phyloP scores from a whole-genome alignment of 2,329 filamentous ascomycete species.

The Colletotrichum liaoningense region DNA sequence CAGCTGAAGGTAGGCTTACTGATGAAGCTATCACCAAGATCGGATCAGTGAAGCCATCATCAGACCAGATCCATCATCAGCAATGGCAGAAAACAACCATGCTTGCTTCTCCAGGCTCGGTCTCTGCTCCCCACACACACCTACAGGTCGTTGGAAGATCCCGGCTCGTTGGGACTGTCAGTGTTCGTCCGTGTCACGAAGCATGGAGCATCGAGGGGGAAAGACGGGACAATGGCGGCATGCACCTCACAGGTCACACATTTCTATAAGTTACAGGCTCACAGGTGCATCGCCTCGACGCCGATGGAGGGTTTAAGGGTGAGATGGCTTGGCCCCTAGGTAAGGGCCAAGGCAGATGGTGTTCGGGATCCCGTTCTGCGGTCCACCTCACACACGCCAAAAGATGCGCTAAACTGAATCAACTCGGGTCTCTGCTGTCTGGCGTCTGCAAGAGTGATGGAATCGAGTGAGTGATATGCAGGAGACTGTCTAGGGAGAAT shows the following conservation, averaged over 20 bases:
- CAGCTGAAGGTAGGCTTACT: background rate
- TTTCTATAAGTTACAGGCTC: background rate
- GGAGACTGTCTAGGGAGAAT: background rate
- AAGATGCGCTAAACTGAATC: conserved; percentile 21
- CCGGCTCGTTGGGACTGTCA: conserved; percentile 16
- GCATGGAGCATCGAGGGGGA: background rate
- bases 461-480: background rate
- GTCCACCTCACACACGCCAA: conserved; percentile 25
- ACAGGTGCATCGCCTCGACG: conserved; percentile 4
- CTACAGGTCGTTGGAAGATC: background rate
- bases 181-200: conserved; percentile 17
- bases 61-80: background rate
- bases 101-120: background rate
- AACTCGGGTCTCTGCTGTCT: background rate
- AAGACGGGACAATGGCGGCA: background rate
- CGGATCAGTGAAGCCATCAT: background rate
- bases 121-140: background rate
- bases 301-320: background rate
- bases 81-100: background rate
- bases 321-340: background rate
- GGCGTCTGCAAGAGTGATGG: conserved; percentile 11
- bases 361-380: conserved; percentile 12
- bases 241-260: background rate
- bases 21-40: background rate
- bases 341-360: background rate